A percentile compares a stretch with the other conserved stretches of the same genome.
Evolutionary conservation across 2,329 filamentous ascomycete genomes (phyloP).

Genomic region (Harringtonia aguacate): DNA sequence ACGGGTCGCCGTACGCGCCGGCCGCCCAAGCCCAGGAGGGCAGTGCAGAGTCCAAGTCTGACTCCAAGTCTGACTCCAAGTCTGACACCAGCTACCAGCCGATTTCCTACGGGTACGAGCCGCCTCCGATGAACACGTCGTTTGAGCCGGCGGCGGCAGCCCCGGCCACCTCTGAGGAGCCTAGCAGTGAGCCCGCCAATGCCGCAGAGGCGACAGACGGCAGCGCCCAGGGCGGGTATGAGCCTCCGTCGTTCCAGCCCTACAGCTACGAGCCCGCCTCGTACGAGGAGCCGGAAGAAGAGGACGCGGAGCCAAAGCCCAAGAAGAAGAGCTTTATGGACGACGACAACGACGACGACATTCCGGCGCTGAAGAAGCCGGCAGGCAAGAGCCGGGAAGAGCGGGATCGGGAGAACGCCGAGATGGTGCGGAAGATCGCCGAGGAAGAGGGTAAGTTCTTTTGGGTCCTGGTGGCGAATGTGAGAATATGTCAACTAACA

Average conservation of each 20-base stretch:
- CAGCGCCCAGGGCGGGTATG: constrained; percentile 36
- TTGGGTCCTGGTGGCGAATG: background rate
- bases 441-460: constrained; percentile 54
- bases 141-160: constrained; percentile 15
- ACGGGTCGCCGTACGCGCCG: background rate
- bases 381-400: constrained; percentile 52
- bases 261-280: constrained; percentile 47
- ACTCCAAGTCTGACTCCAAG: constrained; percentile 1
- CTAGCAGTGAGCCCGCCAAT: background rate
- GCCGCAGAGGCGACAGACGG: constrained; percentile 13
- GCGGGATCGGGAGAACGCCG: constrained; percentile 70
- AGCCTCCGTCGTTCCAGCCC: constrained; percentile 52
- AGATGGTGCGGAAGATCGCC: constrained; percentile 75
- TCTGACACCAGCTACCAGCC: constrained; percentile 27
- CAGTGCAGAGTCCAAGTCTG: background rate
- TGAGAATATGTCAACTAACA: constrained; percentile 4
- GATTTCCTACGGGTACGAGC: constrained; percentile 40
- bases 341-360: constrained; percentile 74
- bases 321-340: constrained; percentile 74
- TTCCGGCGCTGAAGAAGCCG: constrained; percentile 43
- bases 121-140: constrained; percentile 27
- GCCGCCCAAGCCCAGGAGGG: too few relatives aligned
- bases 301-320: constrained; percentile 38
- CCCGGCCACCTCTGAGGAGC: too few relatives aligned
- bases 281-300: constrained; percentile 38